These are phyloP conservation scores for Leccinellum albellum DNA, from an alignment of 768 basidiomycete genomes.

Conservation along the genomic window DNA sequence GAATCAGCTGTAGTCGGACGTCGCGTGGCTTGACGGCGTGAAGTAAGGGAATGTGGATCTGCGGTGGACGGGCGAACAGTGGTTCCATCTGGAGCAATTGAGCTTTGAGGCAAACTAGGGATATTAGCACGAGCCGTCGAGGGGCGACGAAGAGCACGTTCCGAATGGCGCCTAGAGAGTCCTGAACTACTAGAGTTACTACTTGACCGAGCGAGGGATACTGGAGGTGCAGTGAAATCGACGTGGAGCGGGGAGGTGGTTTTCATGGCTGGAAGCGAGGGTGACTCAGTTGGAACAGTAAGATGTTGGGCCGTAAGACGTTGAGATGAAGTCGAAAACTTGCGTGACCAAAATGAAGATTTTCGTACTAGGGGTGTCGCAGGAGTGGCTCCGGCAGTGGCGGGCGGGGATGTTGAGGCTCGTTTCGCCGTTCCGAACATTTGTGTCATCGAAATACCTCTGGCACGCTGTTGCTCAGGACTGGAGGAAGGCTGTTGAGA, in stretches of 20 bases:
- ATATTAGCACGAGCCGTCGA: slow-evolving; percentile 5
- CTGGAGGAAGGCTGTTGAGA: slow-evolving; percentile 9
- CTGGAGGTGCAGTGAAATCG: slow-evolving; percentile 25
- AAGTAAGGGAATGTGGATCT: slow-evolving; percentile 10
- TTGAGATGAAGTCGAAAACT: slow-evolving; percentile 36
- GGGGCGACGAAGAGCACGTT: slow-evolving; percentile 18
- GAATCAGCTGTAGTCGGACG: slow-evolving; percentile 46
- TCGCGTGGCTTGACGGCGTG: slow-evolving; percentile 17
- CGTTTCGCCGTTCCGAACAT: slow-evolving; percentile 41
- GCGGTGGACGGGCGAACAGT: slow-evolving; percentile 18
- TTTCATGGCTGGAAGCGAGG: slow-evolving; percentile 37
- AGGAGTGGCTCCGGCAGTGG: slow-evolving; percentile 18
- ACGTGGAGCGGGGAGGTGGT: slow-evolving; percentile 42
- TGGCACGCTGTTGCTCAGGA: slow-evolving; percentile 33
- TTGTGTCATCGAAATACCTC: slow-evolving; percentile 59
- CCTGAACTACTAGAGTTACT: slow-evolving; percentile 22
- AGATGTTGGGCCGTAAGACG: slow-evolving; percentile 17
- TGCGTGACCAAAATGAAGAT: slow-evolving; percentile 66
- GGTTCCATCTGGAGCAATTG: slow-evolving; percentile 2
- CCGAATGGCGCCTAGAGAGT: slow-evolving; percentile 47
- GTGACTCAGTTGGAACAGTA: slow-evolving; percentile 29
- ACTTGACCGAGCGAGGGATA: slow-evolving; percentile 17
- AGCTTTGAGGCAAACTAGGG: slow-evolving; percentile 12
- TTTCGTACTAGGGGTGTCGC: slow-evolving; percentile 49
- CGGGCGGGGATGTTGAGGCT: slow-evolving; percentile 35